A percentile compares a stretch with the other conserved stretches of the same genome.
Evolutionary conservation across 192 early-diverging fungal genomes (phyloP).

Genomic region (Podila minutissima): DNA sequence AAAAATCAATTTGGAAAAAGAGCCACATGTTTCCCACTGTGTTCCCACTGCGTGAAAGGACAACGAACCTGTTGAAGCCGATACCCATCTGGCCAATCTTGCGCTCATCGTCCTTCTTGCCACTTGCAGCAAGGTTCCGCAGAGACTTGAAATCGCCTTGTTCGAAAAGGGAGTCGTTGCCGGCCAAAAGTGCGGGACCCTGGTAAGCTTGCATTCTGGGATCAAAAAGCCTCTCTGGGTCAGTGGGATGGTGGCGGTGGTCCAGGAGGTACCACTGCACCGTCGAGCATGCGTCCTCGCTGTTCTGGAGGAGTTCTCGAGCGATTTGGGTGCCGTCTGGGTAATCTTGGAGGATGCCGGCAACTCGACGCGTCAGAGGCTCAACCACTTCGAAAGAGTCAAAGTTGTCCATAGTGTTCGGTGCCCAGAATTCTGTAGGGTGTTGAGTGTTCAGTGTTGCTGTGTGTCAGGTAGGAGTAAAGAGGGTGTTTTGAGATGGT

Average conservation of each 20-base stretch:
- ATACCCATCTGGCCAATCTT: slow-evolving; percentile 53
- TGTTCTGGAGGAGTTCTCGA: slow-evolving; percentile 45
- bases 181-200: slow-evolving; percentile 40
- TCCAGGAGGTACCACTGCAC: slow-evolving; percentile 48
- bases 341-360: slow-evolving; percentile 51
- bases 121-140: slow-evolving; percentile 15
- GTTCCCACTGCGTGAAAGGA: not conserved
- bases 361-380: slow-evolving; percentile 40
- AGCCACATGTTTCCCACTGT: too few species aligned
- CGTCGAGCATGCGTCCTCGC: slow-evolving; percentile 33
- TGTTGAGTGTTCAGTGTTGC: not conserved
- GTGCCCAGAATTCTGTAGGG: too few species aligned
- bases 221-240: slow-evolving; percentile 10
- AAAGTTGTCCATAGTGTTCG: not conserved
- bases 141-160: slow-evolving; percentile 30
- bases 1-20: too few species aligned
- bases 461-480: not conserved
- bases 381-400: slow-evolving; percentile 15
- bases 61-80: slow-evolving; percentile 39
- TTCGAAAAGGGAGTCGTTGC: slow-evolving; percentile 31
- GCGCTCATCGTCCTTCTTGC: slow-evolving; percentile 19
- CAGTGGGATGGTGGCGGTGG: slow-evolving; percentile 15
- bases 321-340: slow-evolving; percentile 56
- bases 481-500: not conserved
- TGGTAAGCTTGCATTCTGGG: slow-evolving; percentile 19